Evolutionary conservation across 1,284 basidiomycete genomes (phyloP), one percentile per base, ranked within the genome.

Genomic region (Cystobasidium sp.): DNA sequence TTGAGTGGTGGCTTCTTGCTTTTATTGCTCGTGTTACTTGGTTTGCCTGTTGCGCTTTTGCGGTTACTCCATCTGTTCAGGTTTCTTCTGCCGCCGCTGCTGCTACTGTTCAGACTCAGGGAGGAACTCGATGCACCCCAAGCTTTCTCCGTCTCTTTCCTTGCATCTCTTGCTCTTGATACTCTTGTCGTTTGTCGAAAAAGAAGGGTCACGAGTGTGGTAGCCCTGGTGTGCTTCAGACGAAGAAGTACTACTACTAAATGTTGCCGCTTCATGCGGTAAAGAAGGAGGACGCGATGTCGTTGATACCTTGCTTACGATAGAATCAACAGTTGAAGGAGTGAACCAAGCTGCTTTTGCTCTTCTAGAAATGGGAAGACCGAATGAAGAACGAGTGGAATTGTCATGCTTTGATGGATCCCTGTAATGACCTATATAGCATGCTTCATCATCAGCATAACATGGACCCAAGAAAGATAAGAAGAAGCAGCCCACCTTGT

Each of bases 401-500:
- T 31, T 31, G 37, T 71, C 69, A 51, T 71, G 69, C 69, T 55
- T 65, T 51, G 71, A 65, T 51, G 74, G 53, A 44, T 76, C 58
- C 56, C 58, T 51, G 64, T 68, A 56, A 47, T 68, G 58, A 18
- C 52, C 46, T 55, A 63, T 63, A 71, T 64, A 51, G 8, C 56
- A n/a, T n/a, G n/a, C n/a, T n/a, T n/a, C n/a, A n/a, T n/a, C n/a
- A n/a, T n/a, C n/a, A n/a, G n/a, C n/a, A n/a, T n/a, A n/a, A n/a
- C n/a, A n/a, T n/a, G n/a, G n/a, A n/a, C n/a, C n/a, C n/a, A n/a
- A n/a, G n/a, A n/a, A n/a, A n/a, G n/a, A n/a, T n/a, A n/a, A n/a
- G n/a, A n/a, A n/a, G n/a, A n/a, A n/a, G n/a, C n/a, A n/a, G n/a
- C n/a, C n/a, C n/a, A n/a, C n/a, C n/a, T n/a, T n/a, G n/a, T n/a